phyloP scores from a whole-genome alignment of 1,284 basidiomycete genomes.

The Cryptococcus sp. region DNA sequence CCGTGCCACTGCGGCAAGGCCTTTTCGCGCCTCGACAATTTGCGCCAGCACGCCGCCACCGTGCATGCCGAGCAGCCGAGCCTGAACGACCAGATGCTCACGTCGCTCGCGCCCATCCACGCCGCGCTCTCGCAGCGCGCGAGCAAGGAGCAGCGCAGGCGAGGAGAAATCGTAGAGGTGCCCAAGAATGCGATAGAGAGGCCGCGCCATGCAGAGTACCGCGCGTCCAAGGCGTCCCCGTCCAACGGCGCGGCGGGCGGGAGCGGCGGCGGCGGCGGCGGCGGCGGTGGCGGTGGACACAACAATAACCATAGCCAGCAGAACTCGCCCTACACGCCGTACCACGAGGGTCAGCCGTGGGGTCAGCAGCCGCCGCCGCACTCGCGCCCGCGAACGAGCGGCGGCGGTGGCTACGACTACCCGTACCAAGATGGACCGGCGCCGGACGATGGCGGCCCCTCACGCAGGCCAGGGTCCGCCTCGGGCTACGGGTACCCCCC shows the following conservation, averaged over 20 bases:
- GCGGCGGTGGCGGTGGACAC: too few relatives aligned
- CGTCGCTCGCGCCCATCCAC: constrained; percentile 78
- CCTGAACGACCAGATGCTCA: constrained; percentile 87
- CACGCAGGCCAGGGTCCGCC: constrained; percentile 36
- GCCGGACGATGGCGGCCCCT: constrained; percentile 36
- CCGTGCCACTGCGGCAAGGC: constrained; percentile 92
- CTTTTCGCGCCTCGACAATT: constrained; percentile 93
- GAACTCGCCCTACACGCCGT: constrained; percentile 26
- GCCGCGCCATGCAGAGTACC: constrained; percentile 30
- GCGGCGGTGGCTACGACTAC: constrained; percentile 34
- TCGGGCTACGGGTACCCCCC: constrained; percentile 29
- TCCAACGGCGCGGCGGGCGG: not conserved
- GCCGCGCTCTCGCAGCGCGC: constrained; percentile 61
- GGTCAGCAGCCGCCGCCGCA: constrained; percentile 21
- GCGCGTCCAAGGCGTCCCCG: constrained; percentile 13
- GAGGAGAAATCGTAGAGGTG: constrained; percentile 50
- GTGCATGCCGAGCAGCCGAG: constrained; percentile 84
- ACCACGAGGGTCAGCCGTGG: constrained; percentile 16
- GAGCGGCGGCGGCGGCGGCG: not conserved
- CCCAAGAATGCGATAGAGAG: constrained; percentile 48
- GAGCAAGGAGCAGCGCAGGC: constrained; percentile 46
- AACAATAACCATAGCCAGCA: constrained; percentile 3
- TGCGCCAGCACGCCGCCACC: constrained; percentile 92
- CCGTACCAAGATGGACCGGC: constrained; percentile 20
- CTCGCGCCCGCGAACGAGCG: not conserved